phyloP scores from a whole-genome alignment of 2,329 filamentous ascomycete genomes.

The Xylaria sp. region DNA sequence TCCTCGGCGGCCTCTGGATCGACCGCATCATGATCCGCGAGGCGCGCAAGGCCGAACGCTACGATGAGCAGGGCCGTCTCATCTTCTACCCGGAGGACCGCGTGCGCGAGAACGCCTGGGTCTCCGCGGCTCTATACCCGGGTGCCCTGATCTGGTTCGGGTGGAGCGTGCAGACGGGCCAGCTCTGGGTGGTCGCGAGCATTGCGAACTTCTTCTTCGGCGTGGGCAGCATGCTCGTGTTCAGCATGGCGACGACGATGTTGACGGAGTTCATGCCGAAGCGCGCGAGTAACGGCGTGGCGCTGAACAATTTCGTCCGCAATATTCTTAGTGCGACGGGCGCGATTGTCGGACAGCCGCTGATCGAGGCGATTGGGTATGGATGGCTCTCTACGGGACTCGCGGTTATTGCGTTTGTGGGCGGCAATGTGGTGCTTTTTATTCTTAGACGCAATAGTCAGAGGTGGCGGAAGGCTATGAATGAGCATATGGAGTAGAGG shows the following conservation, averaged over 20 bases:
- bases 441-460: constrained; percentile 55
- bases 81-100: constrained; percentile 72
- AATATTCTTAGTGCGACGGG: constrained; percentile 75
- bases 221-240: constrained; percentile 72
- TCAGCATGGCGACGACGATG: constrained; percentile 71
- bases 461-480: constrained; percentile 61
- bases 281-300: constrained; percentile 65
- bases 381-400: constrained; percentile 68
- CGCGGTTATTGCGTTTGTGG: constrained; percentile 49
- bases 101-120: constrained; percentile 76
- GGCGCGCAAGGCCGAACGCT: constrained; percentile 63
- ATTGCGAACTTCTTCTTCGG: constrained; percentile 71
- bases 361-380: constrained; percentile 65
- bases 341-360: constrained; percentile 61
- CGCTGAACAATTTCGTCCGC: constrained; percentile 74
- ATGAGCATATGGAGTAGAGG: constrained; percentile 32
- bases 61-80: constrained; percentile 60
- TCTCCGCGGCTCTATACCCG: constrained; percentile 67
- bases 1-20: constrained; percentile 71
- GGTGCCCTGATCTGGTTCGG: constrained; percentile 69
- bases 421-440: constrained; percentile 54
- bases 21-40: constrained; percentile 76
- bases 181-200: constrained; percentile 58
- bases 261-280: constrained; percentile 77
- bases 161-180: constrained; percentile 62